Conservation (phyloP, 106 monocot genomes). For the Dendrobium nobile region DNA sequence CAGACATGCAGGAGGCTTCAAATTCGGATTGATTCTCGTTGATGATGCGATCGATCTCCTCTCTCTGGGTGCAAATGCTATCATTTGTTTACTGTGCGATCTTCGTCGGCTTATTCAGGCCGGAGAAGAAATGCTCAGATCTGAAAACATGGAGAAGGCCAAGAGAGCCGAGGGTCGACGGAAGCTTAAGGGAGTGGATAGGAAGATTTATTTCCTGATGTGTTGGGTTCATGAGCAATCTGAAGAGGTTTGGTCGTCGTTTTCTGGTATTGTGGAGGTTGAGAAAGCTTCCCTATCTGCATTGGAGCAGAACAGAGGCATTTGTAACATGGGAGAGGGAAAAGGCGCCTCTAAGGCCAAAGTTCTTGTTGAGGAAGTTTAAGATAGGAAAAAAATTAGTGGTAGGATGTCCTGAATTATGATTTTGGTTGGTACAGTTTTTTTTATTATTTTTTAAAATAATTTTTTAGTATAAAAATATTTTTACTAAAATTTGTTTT, state of each 20-base stretch:
- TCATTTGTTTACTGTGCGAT: slow-evolving; percentile 79
- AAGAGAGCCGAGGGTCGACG: slow-evolving; percentile 20
- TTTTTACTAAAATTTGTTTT: too few relatives aligned
- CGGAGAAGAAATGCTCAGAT: slow-evolving; percentile 37
- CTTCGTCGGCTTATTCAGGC: slow-evolving; percentile 51
- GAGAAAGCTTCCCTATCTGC: slow-evolving; percentile 42
- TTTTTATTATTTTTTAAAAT: too few relatives aligned
- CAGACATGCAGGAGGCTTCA: slow-evolving; percentile 60
- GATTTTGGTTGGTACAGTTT: too few relatives aligned
- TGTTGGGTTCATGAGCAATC: slow-evolving; percentile 95
- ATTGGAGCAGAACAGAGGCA: not conserved
- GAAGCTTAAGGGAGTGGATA: slow-evolving; percentile 49
- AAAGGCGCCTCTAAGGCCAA: slow-evolving; percentile 13
- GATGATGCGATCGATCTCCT: slow-evolving; percentile 60
- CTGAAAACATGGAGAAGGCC: slow-evolving; percentile 33
- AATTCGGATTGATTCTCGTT: slow-evolving; percentile 52
- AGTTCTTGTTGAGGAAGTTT: slow-evolving; percentile 56
- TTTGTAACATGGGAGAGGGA: not conserved
- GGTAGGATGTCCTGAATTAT: too few relatives aligned
- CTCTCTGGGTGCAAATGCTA: slow-evolving; percentile 40
- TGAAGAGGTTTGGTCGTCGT: slow-evolving; percentile 43
- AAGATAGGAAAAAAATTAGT: not conserved
- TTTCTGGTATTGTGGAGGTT: slow-evolving; percentile 39
- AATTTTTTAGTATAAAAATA: too few relatives aligned
- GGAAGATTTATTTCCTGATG: slow-evolving; percentile 81